Conservation (phyloP, 2,329 filamentous ascomycete genomes). For the Hymenoscyphus repandus region DNA sequence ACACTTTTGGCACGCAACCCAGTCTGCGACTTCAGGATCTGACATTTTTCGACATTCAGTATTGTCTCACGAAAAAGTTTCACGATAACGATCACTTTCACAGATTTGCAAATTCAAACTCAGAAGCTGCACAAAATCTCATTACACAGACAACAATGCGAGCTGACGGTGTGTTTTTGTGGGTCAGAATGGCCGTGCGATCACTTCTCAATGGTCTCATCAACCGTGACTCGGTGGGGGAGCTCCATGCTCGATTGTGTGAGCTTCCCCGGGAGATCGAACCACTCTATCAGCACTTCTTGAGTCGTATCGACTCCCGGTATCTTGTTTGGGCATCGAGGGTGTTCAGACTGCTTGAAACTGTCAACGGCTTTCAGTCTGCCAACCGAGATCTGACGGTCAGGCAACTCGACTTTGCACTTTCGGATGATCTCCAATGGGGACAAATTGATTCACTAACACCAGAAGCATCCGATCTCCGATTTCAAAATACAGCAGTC, state of each 20-base stretch:
- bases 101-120: background rate
- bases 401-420: background rate
- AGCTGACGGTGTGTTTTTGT: slow-evolving; percentile 9
- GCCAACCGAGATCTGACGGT: too few species aligned
- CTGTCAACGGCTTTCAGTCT: background rate
- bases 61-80: slow-evolving; percentile 1
- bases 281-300: slow-evolving; percentile 1
- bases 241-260: background rate
- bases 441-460: background rate
- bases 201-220: slow-evolving; percentile 5
- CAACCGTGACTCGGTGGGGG: background rate
- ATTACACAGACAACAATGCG: background rate
- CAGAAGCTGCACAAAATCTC: background rate
- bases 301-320: background rate
- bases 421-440: background rate
- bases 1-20: background rate
- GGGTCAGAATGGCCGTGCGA: slow-evolving; percentile 4
- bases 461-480: background rate
- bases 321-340: background rate
- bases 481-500: background rate
- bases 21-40: slow-evolving; percentile 5
- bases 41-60: slow-evolving; percentile 1
- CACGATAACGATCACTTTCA: background rate
- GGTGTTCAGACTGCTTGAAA: background rate
- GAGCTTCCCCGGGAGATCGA: slow-evolving; percentile 1